Evolutionary conservation across 129 eudicot genomes (phyloP).

Genomic region (Escallonia rubra): DNA sequence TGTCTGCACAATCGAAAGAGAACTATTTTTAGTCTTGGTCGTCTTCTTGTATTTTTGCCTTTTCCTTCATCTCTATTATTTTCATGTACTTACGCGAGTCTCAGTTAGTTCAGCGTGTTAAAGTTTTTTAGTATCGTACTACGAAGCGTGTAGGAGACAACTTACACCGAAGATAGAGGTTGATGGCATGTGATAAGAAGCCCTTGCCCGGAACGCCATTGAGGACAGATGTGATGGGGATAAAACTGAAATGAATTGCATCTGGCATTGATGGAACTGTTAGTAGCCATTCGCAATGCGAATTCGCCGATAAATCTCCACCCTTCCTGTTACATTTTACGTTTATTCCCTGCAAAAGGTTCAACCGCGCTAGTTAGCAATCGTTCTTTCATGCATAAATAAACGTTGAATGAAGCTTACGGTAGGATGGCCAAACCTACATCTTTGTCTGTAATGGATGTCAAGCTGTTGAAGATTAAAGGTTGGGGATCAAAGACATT

Average conservation of each 20-base stretch:
- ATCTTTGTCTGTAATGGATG: conserved; percentile 56
- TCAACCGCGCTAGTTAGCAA: no score
- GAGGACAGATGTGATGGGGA: conserved; percentile 85
- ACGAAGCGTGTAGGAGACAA: background rate
- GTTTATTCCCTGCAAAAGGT: conserved; percentile 56
- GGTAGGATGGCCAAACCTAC: conserved; percentile 40
- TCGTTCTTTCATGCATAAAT: no score
- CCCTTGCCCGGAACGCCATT: conserved; percentile 79
- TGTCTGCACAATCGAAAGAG: conserved; percentile 41
- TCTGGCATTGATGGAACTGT: conserved; percentile 82
- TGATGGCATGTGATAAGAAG: conserved; percentile 90
- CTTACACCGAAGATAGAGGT: conserved; percentile 87
- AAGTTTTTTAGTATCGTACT: no score
- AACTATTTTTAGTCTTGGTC: no score
- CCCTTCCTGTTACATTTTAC: conserved; percentile 78
- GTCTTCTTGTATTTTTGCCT: no score
- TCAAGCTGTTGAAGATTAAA: conserved; percentile 31
- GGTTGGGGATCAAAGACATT: conserved; percentile 58
- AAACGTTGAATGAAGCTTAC: no score
- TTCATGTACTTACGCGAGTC: no score
- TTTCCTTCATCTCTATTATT: no score
- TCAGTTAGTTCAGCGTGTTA: no score
- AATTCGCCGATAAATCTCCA: conserved; percentile 51
- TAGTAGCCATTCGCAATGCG: conserved; percentile 79
- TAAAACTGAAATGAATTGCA: conserved; percentile 70